phyloP scores from a whole-genome alignment of 192 early-diverging fungal species.

The Entomortierella beljakovae region DNA sequence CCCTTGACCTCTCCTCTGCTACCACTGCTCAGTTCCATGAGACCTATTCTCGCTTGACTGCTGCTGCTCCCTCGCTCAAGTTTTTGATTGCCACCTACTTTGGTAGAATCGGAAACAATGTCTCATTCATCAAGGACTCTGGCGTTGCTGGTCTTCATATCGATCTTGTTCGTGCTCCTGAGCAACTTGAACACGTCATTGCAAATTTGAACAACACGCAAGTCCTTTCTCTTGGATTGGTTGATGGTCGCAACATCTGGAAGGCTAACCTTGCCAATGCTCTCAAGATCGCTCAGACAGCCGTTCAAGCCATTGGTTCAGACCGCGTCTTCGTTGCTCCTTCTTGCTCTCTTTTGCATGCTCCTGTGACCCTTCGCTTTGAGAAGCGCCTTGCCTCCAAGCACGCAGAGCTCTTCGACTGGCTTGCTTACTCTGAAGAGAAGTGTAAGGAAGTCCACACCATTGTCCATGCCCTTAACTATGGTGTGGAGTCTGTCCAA shows the following conservation, averaged over 20 bases:
- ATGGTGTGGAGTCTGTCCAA: conserved; percentile 70
- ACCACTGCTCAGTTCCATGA: conserved; percentile 65
- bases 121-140: conserved; percentile 74
- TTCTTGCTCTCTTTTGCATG: conserved; percentile 93
- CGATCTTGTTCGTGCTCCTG: conserved; percentile 88
- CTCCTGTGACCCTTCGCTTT: conserved; percentile 86
- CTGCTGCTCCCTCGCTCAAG: conserved; percentile 67
- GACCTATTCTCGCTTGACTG: conserved; percentile 73
- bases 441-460: conserved; percentile 87
- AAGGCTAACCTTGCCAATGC: conserved; percentile 86
- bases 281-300: conserved; percentile 72
- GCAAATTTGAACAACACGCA: conserved; percentile 67
- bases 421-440: conserved; percentile 95
- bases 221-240: conserved; percentile 91
- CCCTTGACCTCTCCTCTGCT: conserved; percentile 67
- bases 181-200: conserved; percentile 82
- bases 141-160: conserved; percentile 90
- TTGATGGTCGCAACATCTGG: conserved; percentile 99
- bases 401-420: conserved; percentile 86
- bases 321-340: conserved; percentile 86
- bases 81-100: conserved; percentile 95
- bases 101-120: conserved; percentile 83
- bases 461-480: conserved; percentile 70
- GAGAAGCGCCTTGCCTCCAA: conserved; percentile 77
- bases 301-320: conserved; percentile 74